Conservation (phyloP, 108 stramenopile genomes). For the Cyclotella atomus region DNA sequence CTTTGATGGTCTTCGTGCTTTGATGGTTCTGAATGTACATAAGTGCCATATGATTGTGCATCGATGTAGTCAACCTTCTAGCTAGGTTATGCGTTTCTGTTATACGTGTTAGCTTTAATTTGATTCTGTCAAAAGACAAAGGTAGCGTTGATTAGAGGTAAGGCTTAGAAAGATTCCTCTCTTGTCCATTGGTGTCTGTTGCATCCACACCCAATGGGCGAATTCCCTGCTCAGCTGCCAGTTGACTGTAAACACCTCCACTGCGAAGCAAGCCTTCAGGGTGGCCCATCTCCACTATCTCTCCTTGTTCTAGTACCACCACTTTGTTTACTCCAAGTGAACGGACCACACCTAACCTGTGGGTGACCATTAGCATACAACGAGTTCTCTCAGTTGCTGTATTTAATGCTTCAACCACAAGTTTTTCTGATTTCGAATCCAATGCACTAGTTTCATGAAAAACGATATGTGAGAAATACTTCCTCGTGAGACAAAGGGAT, state of each 20-base stretch:
- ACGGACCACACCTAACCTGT: conserved; percentile 85
- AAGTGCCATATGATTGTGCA: too few relatives aligned
- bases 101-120: too few relatives aligned
- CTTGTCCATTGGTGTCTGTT: conserved; percentile 10
- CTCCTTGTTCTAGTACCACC: conserved; percentile 87
- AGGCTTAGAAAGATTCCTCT: background rate
- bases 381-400: conserved; percentile 66
- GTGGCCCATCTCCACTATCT: conserved; percentile 90
- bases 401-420: conserved; percentile 72
- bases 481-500: conserved; percentile 17
- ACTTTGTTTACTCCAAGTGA: conserved; percentile 89
- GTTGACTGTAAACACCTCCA: conserved; percentile 69
- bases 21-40: too few relatives aligned
- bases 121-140: background rate
- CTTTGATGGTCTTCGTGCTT: background rate
- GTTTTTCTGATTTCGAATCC: conserved; percentile 81
- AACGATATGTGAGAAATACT: conserved; percentile 34
- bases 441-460: too few relatives aligned
- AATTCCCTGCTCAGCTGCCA: conserved; percentile 89
- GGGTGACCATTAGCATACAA: conserved; percentile 91
- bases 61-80: too few relatives aligned
- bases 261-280: conserved; percentile 84
- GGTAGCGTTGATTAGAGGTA: background rate
- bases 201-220: conserved; percentile 16
- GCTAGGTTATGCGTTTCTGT: background rate